These are phyloP conservation scores for Quercus variabilis DNA, from an alignment of 306 rosid species.

Conservation along the genomic window DNA sequence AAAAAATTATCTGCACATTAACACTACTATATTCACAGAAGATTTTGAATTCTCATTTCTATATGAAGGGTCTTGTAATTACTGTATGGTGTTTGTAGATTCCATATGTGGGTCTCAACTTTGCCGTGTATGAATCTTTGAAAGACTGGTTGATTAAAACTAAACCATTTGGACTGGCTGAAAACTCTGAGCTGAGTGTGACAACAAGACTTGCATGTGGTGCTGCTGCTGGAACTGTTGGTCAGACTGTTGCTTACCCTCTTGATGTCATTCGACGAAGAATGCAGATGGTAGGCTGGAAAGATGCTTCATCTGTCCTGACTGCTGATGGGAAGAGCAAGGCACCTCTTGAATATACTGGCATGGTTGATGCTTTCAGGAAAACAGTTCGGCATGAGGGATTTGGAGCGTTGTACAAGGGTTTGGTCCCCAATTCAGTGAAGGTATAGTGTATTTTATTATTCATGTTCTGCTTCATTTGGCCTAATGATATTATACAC, in stretches of 20 bases:
- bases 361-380: constrained; percentile 51
- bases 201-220: constrained; percentile 47
- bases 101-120: constrained; percentile 51
- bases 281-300: constrained; percentile 61
- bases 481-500: not conserved
- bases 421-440: constrained; percentile 54
- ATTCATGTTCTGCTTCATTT: not conserved
- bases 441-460: constrained; percentile 42
- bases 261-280: constrained; percentile 53
- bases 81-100: constrained; percentile 26
- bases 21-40: not conserved
- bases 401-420: constrained; percentile 49
- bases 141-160: constrained; percentile 41
- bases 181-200: constrained; percentile 42
- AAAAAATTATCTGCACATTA: not conserved
- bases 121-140: constrained; percentile 47
- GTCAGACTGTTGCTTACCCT: constrained; percentile 54
- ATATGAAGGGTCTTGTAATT: not conserved
- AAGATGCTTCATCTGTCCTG: constrained; percentile 34
- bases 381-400: constrained; percentile 50
- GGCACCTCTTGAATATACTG: constrained; percentile 32
- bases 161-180: constrained; percentile 30
- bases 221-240: constrained; percentile 54
- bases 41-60: not conserved
- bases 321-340: constrained; percentile 37